Conservation (phyloP, 2,329 filamentous ascomycete species). For the Xylariaceae sp. region DNA sequence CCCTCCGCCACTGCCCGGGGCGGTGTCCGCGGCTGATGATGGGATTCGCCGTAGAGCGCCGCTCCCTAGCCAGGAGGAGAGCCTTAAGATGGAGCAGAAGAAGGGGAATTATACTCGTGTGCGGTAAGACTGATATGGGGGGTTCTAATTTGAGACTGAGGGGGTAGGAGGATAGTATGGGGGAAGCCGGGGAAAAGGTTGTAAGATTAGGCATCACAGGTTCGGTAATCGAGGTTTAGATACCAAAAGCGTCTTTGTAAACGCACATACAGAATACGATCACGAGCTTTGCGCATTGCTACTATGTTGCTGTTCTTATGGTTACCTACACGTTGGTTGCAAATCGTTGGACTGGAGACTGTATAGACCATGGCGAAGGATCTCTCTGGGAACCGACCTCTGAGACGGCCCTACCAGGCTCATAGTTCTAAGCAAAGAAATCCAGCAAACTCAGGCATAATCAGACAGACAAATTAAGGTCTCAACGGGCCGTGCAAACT, state of each 20-base stretch:
- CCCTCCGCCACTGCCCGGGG: conserved; percentile 26
- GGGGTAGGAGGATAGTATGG: neutral
- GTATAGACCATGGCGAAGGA: no score
- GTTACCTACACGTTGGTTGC: no score
- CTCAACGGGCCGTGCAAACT: neutral
- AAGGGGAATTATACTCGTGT: conserved; percentile 58
- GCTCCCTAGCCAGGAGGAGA: conserved; percentile 81
- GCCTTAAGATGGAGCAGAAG: conserved; percentile 72
- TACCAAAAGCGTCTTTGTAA: conserved; percentile 17
- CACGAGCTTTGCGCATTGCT: neutral
- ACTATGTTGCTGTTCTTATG: no score
- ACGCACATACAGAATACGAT: conserved; percentile 5
- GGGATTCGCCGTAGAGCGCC: conserved; percentile 55
- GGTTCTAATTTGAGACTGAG: neutral
- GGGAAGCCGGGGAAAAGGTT: neutral
- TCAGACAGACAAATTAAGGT: neutral
- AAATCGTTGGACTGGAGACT: no score
- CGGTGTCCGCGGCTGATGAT: conserved; percentile 15
- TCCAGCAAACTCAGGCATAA: no score
- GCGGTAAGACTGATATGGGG: conserved; percentile 35
- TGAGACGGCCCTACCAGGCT: no score
- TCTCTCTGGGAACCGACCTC: no score
- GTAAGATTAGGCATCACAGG: conserved; percentile 8
- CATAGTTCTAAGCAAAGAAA: no score
- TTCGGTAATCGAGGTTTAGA: conserved; percentile 18